Evolutionary conservation across 768 basidiomycete genomes (phyloP).

Genomic region (Kwoniella mangroviensis): DNA sequence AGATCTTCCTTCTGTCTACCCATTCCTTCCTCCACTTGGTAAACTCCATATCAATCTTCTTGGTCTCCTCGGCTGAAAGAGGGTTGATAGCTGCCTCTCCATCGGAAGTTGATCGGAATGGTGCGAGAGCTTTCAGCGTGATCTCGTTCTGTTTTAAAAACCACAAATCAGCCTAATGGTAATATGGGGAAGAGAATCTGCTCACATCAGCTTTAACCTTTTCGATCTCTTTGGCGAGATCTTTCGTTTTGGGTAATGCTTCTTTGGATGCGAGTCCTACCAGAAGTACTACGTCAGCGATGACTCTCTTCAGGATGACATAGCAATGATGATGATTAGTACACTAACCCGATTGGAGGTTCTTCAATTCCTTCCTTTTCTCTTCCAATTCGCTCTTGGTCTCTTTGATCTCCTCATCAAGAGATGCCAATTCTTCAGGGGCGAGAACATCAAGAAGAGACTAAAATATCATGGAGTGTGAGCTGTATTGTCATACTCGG

Average conservation of each 20-base stretch:
- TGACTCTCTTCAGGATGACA: neutral
- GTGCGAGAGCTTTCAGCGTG: slow-evolving; percentile 35
- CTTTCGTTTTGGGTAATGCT: slow-evolving; percentile 70
- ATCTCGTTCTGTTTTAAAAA: slow-evolving; percentile 36
- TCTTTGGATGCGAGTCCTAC: slow-evolving; percentile 69
- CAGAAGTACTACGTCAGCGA: slow-evolving; percentile 1
- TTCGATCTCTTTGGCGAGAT: slow-evolving; percentile 67
- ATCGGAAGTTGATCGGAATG: slow-evolving; percentile 33
- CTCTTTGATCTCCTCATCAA: slow-evolving; percentile 60
- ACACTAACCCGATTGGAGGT: slow-evolving; percentile 62
- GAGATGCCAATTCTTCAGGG: slow-evolving; percentile 65
- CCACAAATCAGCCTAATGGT: neutral
- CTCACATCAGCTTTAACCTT: slow-evolving; percentile 65
- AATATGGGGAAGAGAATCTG: too few species aligned
- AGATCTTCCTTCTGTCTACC: slow-evolving; percentile 74
- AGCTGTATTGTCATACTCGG: neutral
- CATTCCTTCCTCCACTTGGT: slow-evolving; percentile 79
- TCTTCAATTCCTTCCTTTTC: slow-evolving; percentile 65
- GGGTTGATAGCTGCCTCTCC: slow-evolving; percentile 29
- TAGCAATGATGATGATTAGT: neutral
- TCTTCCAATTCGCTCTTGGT: slow-evolving; percentile 38
- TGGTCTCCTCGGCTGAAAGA: slow-evolving; percentile 72
- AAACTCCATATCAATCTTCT: slow-evolving; percentile 74
- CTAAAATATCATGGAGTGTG: slow-evolving; percentile 53
- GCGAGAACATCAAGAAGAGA: slow-evolving; percentile 70